Evolutionary conservation across 2,329 filamentous ascomycete species (phyloP).

Genomic region (Calonectria multiphialidica): DNA sequence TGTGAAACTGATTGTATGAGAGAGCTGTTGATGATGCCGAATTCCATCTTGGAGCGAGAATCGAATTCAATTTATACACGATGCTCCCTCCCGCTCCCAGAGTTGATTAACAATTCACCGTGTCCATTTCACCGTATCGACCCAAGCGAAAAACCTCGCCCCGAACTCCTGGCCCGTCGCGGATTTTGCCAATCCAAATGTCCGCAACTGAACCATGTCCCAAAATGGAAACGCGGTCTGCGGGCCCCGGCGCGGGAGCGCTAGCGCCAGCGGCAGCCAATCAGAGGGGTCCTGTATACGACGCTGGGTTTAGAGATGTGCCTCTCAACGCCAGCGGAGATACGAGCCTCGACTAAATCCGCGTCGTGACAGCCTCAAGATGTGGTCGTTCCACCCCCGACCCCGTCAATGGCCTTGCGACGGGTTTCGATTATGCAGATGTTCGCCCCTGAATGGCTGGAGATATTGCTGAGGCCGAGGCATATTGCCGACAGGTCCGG

Average conservation of each 20-base stretch:
- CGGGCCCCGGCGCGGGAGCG: slow-evolving; percentile 5
- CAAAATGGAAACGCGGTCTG: not conserved
- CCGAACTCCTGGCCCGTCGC: slow-evolving; percentile 12
- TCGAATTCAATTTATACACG: not conserved
- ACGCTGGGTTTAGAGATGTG: slow-evolving; percentile 16
- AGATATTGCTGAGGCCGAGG: not conserved
- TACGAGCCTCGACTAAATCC: slow-evolving; percentile 19
- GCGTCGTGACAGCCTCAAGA: slow-evolving; percentile 13
- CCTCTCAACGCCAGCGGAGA: slow-evolving; percentile 20
- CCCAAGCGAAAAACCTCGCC: not conserved
- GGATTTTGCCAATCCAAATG: slow-evolving; percentile 20
- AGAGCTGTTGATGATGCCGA: not conserved
- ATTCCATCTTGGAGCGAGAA: not conserved
- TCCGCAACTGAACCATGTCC: slow-evolving; percentile 4
- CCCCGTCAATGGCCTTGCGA: not conserved
- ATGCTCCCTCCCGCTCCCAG: not conserved
- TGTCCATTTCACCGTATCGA: not conserved
- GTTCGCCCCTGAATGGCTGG: not conserved
- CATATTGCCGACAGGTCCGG: not conserved
- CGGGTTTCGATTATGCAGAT: not conserved
- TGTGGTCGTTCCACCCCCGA: not conserved
- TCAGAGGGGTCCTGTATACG: slow-evolving; percentile 18
- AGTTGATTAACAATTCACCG: not conserved
- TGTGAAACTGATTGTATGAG: not conserved
- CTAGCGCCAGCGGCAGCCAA: not conserved